A percentile compares a stretch with the other conserved stretches of the same genome.
phyloP scores from a whole-genome alignment of 2,329 filamentous ascomycete genomes.

The Teratosphaeria pseudoeucalypti region DNA sequence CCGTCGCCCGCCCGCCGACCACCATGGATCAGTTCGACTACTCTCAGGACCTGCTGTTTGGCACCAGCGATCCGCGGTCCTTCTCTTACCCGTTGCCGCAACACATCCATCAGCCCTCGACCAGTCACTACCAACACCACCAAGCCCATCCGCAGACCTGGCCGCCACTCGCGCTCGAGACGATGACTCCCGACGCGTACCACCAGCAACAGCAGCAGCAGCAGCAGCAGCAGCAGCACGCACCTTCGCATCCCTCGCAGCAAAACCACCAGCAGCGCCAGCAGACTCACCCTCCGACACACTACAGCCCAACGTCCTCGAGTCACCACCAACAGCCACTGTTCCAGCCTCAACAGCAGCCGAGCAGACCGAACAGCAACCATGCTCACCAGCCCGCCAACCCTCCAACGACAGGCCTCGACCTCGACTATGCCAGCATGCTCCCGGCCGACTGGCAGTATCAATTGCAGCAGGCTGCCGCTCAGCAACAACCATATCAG shows the following conservation, averaged over 20 bases:
- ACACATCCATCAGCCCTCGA: constrained; percentile 12
- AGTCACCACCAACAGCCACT: constrained; percentile 12
- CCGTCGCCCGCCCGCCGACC: background rate
- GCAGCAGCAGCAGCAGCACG: background rate
- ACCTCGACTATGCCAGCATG: constrained; percentile 24
- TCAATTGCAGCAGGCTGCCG: constrained; percentile 26
- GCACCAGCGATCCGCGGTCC: constrained; percentile 23
- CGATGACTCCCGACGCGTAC: constrained; percentile 8
- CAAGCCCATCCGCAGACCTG: constrained; percentile 9
- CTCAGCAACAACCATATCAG: constrained; percentile 18
- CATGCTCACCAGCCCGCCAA: constrained; percentile 19
- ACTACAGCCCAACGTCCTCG: constrained; percentile 10
- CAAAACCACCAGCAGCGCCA: constrained; percentile 12
- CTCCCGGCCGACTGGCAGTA: constrained; percentile 33
- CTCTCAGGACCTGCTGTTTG: constrained; percentile 29
- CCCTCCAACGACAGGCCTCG: constrained; percentile 21
- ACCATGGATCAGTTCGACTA: constrained; percentile 36
- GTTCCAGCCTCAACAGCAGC: constrained; percentile 7
- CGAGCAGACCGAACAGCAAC: constrained; percentile 20
- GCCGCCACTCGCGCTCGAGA: constrained; percentile 13
- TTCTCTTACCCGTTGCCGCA: constrained; percentile 17
- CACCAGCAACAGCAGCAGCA: background rate
- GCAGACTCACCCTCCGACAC: constrained; percentile 8
- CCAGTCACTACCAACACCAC: constrained; percentile 15
- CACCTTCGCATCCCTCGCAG: constrained; percentile 2